These are phyloP conservation scores for Penicillium longicatenatum DNA, from an alignment of 495 filamentous ascomycete genomes.

Conservation along the genomic window DNA sequence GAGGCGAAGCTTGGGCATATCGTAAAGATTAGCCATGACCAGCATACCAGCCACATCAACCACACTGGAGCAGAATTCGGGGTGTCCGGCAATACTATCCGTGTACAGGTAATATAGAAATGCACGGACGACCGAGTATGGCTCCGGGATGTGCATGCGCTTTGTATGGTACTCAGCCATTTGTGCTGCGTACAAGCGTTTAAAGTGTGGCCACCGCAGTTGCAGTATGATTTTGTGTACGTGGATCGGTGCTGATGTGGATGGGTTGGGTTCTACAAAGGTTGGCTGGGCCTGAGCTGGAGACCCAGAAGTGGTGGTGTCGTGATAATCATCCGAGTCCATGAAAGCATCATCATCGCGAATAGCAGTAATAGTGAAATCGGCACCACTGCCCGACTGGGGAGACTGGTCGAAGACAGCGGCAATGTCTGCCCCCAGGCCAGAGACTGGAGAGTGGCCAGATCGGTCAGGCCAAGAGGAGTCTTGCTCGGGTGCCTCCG, in stretches of 20 bases:
- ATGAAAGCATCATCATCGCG: conserved; percentile 58
- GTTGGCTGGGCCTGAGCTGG: conserved; percentile 49
- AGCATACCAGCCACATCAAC: conserved; percentile 92
- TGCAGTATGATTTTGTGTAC: conserved; percentile 89
- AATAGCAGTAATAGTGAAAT: conserved; percentile 83
- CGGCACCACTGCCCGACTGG: conserved; percentile 75
- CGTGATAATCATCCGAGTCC: conserved; percentile 59
- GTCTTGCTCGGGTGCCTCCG: conserved; percentile 59
- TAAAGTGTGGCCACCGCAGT: conserved; percentile 95
- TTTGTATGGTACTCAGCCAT: conserved; percentile 97
- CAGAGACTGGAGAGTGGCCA: conserved; percentile 49
- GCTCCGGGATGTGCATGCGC: conserved; percentile 96
- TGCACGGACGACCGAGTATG: conserved; percentile 89
- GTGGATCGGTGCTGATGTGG: conserved; percentile 84
- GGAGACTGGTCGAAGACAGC: conserved; percentile 81
- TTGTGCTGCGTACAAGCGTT: conserved; percentile 82
- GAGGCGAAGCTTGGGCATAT: conserved; percentile 87
- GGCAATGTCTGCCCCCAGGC: conserved; percentile 79
- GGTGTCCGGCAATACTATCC: conserved; percentile 75
- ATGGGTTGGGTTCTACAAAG: conserved; percentile 62
- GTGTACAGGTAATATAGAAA: conserved; percentile 98
- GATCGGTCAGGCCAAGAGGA: conserved; percentile 54
- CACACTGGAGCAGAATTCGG: conserved; percentile 67
- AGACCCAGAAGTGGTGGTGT: conserved; percentile 36
- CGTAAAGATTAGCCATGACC: conserved; percentile 96